Percentiles rank a stretch among this genome's conserved stretches.
phyloP scores from a whole-genome alignment of 768 basidiomycete species.

The Pleurotus eryngii region DNA sequence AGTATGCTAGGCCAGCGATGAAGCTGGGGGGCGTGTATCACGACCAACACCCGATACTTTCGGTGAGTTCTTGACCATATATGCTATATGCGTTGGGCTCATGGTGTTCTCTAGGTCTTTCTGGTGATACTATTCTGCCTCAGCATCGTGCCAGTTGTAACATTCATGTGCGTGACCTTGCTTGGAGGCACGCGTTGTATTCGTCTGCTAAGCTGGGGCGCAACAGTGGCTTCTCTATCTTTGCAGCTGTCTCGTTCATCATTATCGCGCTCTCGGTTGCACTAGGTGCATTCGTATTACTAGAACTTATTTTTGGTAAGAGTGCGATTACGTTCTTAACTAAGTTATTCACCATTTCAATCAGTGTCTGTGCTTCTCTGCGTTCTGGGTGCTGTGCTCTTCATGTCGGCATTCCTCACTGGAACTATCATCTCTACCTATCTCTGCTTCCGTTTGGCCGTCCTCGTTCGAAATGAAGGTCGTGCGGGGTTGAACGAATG shows the following conservation, averaged over 20 bases:
- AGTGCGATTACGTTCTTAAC: not conserved
- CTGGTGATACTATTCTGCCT: slow-evolving; percentile 34
- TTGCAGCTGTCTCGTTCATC: slow-evolving; percentile 26
- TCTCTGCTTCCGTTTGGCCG: slow-evolving; percentile 16
- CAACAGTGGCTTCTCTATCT: slow-evolving; percentile 26
- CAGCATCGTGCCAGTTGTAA: slow-evolving; percentile 28
- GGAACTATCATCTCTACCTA: slow-evolving; percentile 15
- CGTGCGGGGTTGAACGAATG: slow-evolving; percentile 17
- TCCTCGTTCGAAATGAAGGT: slow-evolving; percentile 18
- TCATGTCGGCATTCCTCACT: slow-evolving; percentile 21
- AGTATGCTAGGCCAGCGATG: slow-evolving; percentile 41
- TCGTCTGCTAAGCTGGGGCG: not conserved
- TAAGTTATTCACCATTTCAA: not conserved
- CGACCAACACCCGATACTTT: slow-evolving; percentile 28
- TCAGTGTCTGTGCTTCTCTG: slow-evolving; percentile 18
- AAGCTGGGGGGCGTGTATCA: slow-evolving; percentile 27
- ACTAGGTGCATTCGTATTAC: slow-evolving; percentile 25
- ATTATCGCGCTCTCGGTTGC: slow-evolving; percentile 33
- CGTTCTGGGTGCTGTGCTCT: slow-evolving; percentile 16
- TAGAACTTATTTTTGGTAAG: slow-evolving; percentile 30
- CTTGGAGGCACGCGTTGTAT: not conserved
- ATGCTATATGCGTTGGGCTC: not conserved
- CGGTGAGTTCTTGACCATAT: slow-evolving; percentile 22
- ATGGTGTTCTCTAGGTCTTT: slow-evolving; percentile 31
- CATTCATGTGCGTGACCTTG: slow-evolving; percentile 35